phyloP scores from a whole-genome alignment of 352 stramenopile genomes.

The Pythium plurisporium region DNA sequence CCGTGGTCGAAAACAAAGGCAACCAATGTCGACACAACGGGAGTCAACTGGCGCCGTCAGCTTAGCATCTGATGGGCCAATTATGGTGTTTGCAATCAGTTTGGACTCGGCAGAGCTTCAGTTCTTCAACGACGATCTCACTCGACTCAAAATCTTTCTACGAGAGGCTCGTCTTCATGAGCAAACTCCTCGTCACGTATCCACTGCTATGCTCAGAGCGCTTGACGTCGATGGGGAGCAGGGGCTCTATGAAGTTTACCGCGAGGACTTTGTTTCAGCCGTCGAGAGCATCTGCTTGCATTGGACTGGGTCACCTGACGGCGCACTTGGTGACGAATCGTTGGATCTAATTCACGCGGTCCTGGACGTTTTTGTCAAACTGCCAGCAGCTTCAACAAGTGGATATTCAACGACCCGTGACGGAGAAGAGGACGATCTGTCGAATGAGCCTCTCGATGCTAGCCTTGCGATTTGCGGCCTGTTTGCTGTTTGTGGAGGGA shows the following conservation, averaged over 20 bases:
- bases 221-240: conserved; percentile 26
- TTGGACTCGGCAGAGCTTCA: conserved; percentile 67
- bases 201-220: conserved; percentile 20
- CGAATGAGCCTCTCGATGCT: conserved; percentile 50
- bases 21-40: conserved; percentile 18
- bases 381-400: conserved; percentile 28
- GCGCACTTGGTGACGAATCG: conserved; percentile 44
- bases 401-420: background rate
- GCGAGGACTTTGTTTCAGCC: conserved; percentile 43
- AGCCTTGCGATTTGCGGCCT: conserved; percentile 52
- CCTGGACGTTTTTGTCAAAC: conserved; percentile 57
- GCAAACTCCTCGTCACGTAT: conserved; percentile 29
- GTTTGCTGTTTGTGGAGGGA: conserved; percentile 63
- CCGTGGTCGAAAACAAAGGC: conserved; percentile 10
- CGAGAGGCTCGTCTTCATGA: conserved; percentile 60
- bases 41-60: conserved; percentile 47
- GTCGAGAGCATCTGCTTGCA: conserved; percentile 42
- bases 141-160: conserved; percentile 56
- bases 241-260: conserved; percentile 27
- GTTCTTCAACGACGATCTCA: conserved; percentile 80
- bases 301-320: background rate
- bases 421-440: conserved; percentile 44
- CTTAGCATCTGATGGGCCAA: conserved; percentile 59
- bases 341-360: conserved; percentile 60
- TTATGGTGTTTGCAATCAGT: conserved; percentile 79